Evolutionary conservation across 106 monocot species (phyloP).

Genomic region (Allium fistulosum): DNA sequence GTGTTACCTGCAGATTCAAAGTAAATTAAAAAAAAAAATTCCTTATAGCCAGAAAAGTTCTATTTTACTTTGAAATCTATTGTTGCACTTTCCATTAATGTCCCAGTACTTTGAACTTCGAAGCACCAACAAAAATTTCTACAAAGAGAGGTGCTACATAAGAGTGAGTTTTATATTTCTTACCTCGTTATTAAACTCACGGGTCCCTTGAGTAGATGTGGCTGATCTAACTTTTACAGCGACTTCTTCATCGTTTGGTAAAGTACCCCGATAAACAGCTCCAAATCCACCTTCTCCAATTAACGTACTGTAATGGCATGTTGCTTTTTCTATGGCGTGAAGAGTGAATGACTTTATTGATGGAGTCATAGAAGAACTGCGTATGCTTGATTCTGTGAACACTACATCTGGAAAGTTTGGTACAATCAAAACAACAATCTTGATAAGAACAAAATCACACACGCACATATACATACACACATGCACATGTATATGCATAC

Average conservation of each 20-base stretch:
- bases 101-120: neutral
- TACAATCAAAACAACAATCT: neutral
- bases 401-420: slow-evolving; percentile 28
- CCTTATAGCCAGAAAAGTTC: neutral
- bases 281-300: slow-evolving; percentile 68
- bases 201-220: slow-evolving; percentile 57
- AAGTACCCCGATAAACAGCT: slow-evolving; percentile 45
- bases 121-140: neutral
- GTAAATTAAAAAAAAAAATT: neutral
- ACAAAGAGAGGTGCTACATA: neutral
- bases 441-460: neutral
- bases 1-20: slow-evolving; percentile 26
- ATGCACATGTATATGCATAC: too few species aligned
- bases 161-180: neutral
- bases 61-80: neutral
- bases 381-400: slow-evolving; percentile 16
- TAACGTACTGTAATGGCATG: slow-evolving; percentile 35
- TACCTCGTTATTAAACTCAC: slow-evolving; percentile 68
- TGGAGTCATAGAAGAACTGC: slow-evolving; percentile 12
- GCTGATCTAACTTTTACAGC: slow-evolving; percentile 60
- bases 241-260: slow-evolving; percentile 46
- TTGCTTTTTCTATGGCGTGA: slow-evolving; percentile 28
- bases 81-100: too few species aligned
- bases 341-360: slow-evolving; percentile 36
- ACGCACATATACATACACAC: neutral